These are phyloP conservation scores for Straminergon stramineum DNA, from an alignment of 225 moss, liverwort and hornwort species.

Conservation along the genomic window DNA sequence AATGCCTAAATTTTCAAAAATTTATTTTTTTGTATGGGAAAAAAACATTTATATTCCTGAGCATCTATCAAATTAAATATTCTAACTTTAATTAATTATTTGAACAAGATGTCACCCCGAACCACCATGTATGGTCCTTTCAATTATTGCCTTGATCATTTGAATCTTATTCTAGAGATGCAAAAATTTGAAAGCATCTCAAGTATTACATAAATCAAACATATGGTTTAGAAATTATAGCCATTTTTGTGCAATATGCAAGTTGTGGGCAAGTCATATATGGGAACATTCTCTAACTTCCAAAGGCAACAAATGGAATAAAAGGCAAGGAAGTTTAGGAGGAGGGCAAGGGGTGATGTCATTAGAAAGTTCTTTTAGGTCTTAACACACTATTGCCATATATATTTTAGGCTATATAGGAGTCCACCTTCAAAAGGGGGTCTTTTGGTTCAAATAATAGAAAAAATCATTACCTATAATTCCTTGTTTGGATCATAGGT, in stretches of 20 bases:
- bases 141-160: neutral
- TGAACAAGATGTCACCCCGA: rapidly evolving
- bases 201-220: neutral
- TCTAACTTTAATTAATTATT: too few relatives aligned
- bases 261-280: rapidly evolving
- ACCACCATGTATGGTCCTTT: rapidly evolving
- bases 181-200: rapidly evolving
- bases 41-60: too few relatives aligned
- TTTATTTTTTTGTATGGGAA: too few relatives aligned
- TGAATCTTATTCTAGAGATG: neutral
- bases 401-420: too few relatives aligned
- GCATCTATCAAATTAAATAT: too few relatives aligned
- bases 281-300: neutral
- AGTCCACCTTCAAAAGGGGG: too few relatives aligned
- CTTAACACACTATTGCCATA: too few relatives aligned
- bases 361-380: neutral
- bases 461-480: too few relatives aligned
- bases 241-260: neutral
- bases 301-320: neutral
- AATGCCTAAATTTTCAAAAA: too few relatives aligned
- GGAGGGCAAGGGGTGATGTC: neutral
- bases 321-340: neutral
- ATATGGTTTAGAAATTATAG: neutral
- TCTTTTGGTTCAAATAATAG: too few relatives aligned
- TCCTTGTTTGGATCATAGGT: too few relatives aligned